Percentiles rank a stretch among this genome's conserved stretches.
Conservation (phyloP, 768 basidiomycete genomes). For the Lyophyllum decastes region DNA sequence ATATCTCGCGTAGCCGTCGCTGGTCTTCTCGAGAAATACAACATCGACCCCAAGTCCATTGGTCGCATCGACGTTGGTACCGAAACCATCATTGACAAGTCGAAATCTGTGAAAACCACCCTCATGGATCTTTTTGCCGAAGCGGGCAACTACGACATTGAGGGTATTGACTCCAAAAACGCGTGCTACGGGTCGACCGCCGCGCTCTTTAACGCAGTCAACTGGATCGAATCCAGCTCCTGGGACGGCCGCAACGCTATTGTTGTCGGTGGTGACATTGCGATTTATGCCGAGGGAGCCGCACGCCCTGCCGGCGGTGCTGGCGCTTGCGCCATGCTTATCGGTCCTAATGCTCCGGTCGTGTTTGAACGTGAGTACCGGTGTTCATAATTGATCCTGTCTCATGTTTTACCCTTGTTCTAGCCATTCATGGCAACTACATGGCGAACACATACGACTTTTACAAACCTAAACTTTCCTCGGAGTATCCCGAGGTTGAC, state of each 20-base stretch:
- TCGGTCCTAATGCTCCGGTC: conserved; percentile 95
- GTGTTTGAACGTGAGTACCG: conserved; percentile 86
- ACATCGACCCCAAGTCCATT: conserved; percentile 94
- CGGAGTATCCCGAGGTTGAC: conserved; percentile 96
- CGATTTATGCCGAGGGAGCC: conserved; percentile 94
- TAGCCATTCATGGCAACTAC: conserved; percentile 94
- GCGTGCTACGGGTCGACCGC: conserved; percentile 99
- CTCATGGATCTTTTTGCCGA: conserved; percentile 97
- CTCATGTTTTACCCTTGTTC: conserved; percentile 15
- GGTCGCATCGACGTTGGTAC: conserved; percentile 98
- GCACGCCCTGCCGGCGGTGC: conserved; percentile 97
- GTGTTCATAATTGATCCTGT: conserved; percentile 6
- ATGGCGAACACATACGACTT: conserved; percentile 99
- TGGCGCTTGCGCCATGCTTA: conserved; percentile 91
- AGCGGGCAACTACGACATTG: conserved; percentile 93
- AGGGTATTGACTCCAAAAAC: conserved; percentile 99
- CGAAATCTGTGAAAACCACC: conserved; percentile 96
- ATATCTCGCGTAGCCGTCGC: conserved; percentile 64
- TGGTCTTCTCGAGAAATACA: conserved; percentile 89
- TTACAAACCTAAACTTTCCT: conserved; percentile 96
- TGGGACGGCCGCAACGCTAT: conserved; percentile 99
- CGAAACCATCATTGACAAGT: conserved; percentile 99
- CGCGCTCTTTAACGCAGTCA: conserved; percentile 96
- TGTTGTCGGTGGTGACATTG: conserved; percentile 95
- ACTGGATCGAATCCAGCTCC: conserved; percentile 95